Conservation (phyloP, 2,329 filamentous ascomycete genomes). For the Aspergillus sojae region DNA sequence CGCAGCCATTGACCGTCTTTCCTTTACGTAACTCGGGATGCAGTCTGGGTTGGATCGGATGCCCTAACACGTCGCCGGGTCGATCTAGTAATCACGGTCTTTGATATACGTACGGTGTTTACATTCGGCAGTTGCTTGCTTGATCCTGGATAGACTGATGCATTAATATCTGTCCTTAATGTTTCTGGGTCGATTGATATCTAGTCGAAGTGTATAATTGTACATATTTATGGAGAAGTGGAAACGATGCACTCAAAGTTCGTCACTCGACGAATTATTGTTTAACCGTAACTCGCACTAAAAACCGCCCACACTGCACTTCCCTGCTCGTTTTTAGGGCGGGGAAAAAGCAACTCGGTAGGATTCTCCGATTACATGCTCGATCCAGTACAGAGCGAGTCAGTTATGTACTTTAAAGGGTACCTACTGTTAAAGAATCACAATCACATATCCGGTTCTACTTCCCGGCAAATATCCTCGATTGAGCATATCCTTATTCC, state of each 20-base stretch:
- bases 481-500: neutral
- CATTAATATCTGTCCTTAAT: neutral
- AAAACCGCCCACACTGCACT: neutral
- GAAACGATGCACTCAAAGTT: neutral
- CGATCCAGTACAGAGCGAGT: neutral
- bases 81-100: constrained; percentile 3
- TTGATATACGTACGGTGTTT: neutral
- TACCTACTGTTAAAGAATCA: neutral
- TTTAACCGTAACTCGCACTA: neutral
- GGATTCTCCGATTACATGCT: neutral
- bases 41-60: constrained; percentile 13
- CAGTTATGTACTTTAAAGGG: neutral
- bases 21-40: constrained; percentile 46
- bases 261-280: neutral
- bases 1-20: constrained; percentile 26
- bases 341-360: neutral
- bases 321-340: neutral
- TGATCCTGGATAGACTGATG: neutral
- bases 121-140: neutral
- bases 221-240: neutral
- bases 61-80: constrained; percentile 1
- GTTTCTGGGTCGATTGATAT: neutral
- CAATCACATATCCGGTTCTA: neutral
- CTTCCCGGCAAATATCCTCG: neutral
- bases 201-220: neutral